Evolutionary conservation across 768 basidiomycete genomes (phyloP).

Genomic region (Hirschioporus abietinus): DNA sequence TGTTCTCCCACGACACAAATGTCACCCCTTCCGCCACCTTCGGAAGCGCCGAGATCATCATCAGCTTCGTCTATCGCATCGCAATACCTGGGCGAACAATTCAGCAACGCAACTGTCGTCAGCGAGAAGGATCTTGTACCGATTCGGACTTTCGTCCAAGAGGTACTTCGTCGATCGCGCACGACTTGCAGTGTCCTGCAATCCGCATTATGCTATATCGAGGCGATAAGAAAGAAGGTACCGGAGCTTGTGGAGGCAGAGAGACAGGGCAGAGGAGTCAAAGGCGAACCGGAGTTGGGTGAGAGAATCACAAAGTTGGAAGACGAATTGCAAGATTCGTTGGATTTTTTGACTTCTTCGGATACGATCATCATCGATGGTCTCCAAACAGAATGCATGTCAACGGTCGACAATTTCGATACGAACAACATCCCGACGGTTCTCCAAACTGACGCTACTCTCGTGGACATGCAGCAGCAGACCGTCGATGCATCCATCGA

Average conservation of each 20-base stretch:
- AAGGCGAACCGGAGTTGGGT: conserved; percentile 36
- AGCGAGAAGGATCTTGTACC: conserved; percentile 40
- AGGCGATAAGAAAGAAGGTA: conserved; percentile 70
- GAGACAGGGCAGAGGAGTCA: conserved; percentile 35
- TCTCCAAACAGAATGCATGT: neutral
- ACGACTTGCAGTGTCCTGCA: conserved; percentile 82
- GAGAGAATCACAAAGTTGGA: conserved; percentile 30
- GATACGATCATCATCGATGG: neutral
- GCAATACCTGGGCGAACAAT: conserved; percentile 19
- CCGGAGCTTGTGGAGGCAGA: conserved; percentile 56
- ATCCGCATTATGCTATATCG: conserved; percentile 83
- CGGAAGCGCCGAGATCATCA: conserved; percentile 25
- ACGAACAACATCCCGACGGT: neutral
- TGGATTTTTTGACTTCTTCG: neutral
- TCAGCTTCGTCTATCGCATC: conserved; percentile 18
- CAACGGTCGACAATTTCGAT: neutral
- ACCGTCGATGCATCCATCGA: neutral
- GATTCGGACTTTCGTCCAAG: conserved; percentile 77
- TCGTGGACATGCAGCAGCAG: neutral
- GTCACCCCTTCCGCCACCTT: conserved; percentile 24
- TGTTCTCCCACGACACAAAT: conserved; percentile 44
- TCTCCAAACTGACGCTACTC: neutral
- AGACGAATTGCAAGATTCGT: neutral
- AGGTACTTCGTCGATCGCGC: conserved; percentile 81
- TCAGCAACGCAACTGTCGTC: conserved; percentile 12